Base-by-base conservation (phyloP, 2,329 filamentous ascomycete species). In the Pezicula carpinea region DNA sequence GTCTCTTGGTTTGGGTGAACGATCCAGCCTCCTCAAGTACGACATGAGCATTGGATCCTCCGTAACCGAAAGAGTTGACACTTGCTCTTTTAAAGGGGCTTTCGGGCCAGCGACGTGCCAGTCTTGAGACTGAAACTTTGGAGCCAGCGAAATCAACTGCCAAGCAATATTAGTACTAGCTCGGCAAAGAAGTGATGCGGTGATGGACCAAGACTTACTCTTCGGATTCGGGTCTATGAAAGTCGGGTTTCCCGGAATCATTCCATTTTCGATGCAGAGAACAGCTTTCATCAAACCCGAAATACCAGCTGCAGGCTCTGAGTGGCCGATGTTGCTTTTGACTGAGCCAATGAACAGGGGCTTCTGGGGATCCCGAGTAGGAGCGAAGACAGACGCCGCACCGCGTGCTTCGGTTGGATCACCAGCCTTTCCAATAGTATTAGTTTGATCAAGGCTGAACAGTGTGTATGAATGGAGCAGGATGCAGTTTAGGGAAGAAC, bases 11-110 rank as follows among this genome's bases (percentile, higher is more conserved):
- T n/a, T 17, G 15, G 5, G 17, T 8, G 34, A 17, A 36, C 15
- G 11, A n/a, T n/a, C 17, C 19, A 11, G 59, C 61, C 54, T 60
- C 62, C 19, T 64, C 59, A 44, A 59, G 56, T 4, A 73, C 64
- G 1, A 63, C 62, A 52, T 74, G 71, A 1, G 68, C 68, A 50
- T 74, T 75, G 14, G 70, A 67, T 11, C 72, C 72, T 5, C 72
- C 71, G 26, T 49, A 46, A 5, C 67, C 67, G 42, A 69, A 69
- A 6, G 56, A 64, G 43, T 66, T 68, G 14, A 69, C 48, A 6
- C 47, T 51, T 3, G 50, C 53, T 36, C 34, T 3, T n/a, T n/a
- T 11, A 19, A 36, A 10, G n/a, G 34, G 34, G 11, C 8, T 18
- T 40, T 49, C 18, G 38, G 43, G 34, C 34, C 34, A 36, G 10